Conservation (phyloP, 169 alveolate species). For the Cryptosporidium parvum region DNA sequence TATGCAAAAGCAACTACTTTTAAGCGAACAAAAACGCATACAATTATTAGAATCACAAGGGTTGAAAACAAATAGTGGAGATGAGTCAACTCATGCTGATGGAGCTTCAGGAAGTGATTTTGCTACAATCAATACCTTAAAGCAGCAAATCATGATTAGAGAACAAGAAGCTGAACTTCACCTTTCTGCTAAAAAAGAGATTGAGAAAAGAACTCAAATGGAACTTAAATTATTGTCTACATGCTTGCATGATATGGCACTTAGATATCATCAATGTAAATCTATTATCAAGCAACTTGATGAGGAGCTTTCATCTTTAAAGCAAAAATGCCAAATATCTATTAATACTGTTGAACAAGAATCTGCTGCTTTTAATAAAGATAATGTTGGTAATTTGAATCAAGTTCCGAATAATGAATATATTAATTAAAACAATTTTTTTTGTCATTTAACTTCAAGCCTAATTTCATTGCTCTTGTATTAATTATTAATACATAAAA, state of each 20-base stretch:
- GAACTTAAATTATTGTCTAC: conserved; percentile 66
- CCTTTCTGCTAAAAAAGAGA: conserved; percentile 53
- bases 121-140: conserved; percentile 31
- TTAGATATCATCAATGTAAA: conserved; percentile 67
- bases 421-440: not conserved
- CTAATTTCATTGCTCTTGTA: not conserved
- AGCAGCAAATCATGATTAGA: conserved; percentile 70
- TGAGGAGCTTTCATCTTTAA: conserved; percentile 65
- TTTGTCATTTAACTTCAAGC: not conserved
- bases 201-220: conserved; percentile 62
- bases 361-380: not conserved
- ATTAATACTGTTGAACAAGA: conserved; percentile 13
- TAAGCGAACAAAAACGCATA: conserved; percentile 68
- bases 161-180: conserved; percentile 73
- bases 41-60: conserved; percentile 71
- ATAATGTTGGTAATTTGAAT: not conserved
- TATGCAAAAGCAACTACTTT: conserved; percentile 47
- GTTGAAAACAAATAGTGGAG: not conserved
- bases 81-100: not conserved
- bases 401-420: not conserved
- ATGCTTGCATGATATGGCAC: conserved; percentile 76
- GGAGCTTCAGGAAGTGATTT: conserved; percentile 7
- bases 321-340: conserved; percentile 65
- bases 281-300: conserved; percentile 69
- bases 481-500: not conserved